Base-by-base conservation (phyloP, 169 alveolate species). In the Cryptosporidium sp. region DNA sequence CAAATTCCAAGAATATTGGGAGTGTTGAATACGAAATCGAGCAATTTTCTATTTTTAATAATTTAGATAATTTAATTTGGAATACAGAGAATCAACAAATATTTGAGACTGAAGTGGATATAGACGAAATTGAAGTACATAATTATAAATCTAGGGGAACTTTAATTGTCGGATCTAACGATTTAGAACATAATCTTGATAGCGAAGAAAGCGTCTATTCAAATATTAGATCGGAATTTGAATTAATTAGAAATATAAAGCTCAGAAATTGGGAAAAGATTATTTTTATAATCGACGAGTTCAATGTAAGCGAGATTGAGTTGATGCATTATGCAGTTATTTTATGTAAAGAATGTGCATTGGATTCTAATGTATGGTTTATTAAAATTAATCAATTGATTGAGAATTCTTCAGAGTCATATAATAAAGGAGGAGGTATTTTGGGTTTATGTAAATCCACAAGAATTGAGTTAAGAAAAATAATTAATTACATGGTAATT, bases 371-470 rank as follows among this genome's bases (percentile, higher is more conserved):
- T 14, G 3, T 80, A 7, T 80, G 89, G 89, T 26, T 80, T 43
- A 62, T 80, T 43, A 80, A 59, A 43, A 29, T 50, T 18, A 71
- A 71, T 33, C 26, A 33, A 51, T 21, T 8, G 21, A 21, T 6
- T 18, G 51, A 31, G 0, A 43, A 21, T 65, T 80, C 52, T 10
- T 29, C 58, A n/a, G 71, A 52, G 37, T 18, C n/a, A 52, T n/a
- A 31, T 18, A 33, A 21, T 8, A 35, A 29, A 33, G 75, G 75
- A 41, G 69, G 80, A 29, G 89, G 89, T 6, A 80, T 65, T n/a
- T 43, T 41, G 21, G 89, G 89, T 5, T 26, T 80, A 0, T 80
- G 89, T 26, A 80, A 80, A 43, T 62, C 80, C 7, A 67, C 89
- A 62, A 80, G 89, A 48, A 62, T 80, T 62, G 89, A 80, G 41